These are phyloP conservation scores for Sporothrix sp. DNA, from an alignment of 2,329 filamentous ascomycete genomes.

Conservation along the genomic window DNA sequence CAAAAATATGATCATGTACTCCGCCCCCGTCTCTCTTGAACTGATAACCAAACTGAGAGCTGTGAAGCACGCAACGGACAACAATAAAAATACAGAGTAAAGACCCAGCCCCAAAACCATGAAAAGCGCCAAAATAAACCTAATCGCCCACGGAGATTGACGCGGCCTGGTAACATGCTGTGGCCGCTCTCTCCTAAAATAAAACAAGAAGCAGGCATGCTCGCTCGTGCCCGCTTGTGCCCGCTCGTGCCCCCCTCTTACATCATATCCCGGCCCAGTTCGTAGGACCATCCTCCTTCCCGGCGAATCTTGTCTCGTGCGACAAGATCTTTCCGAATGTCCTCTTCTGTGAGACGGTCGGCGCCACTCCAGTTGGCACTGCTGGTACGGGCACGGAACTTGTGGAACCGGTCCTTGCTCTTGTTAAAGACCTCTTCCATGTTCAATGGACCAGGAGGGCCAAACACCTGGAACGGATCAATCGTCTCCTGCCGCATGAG, in stretches of 20 bases:
- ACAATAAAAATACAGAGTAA: neutral
- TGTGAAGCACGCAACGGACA: neutral
- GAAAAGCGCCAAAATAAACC: neutral
- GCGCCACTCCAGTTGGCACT: conserved; percentile 88
- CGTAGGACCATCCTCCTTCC: conserved; percentile 79
- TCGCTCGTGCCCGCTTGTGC: no score
- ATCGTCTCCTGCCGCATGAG: conserved; percentile 75
- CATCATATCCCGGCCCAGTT: conserved; percentile 40
- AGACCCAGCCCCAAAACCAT: neutral
- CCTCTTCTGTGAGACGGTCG: conserved; percentile 77
- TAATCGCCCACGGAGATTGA: no score
- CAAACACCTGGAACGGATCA: conserved; percentile 80
- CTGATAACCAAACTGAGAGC: neutral
- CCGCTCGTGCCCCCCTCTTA: neutral
- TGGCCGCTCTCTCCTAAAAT: neutral
- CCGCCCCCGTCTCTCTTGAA: neutral
- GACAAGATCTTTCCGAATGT: conserved; percentile 70
- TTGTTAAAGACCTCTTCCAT: conserved; percentile 96
- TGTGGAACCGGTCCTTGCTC: conserved; percentile 74
- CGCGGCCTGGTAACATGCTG: neutral
- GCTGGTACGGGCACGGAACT: conserved; percentile 82
- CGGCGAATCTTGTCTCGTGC: conserved; percentile 68
- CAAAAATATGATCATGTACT: neutral
- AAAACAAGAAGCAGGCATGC: neutral
- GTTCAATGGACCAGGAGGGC: conserved; percentile 74